Evolutionary conservation across 2,329 filamentous ascomycete genomes (phyloP).

Genomic region (Pseudogymnoascus sp.): DNA sequence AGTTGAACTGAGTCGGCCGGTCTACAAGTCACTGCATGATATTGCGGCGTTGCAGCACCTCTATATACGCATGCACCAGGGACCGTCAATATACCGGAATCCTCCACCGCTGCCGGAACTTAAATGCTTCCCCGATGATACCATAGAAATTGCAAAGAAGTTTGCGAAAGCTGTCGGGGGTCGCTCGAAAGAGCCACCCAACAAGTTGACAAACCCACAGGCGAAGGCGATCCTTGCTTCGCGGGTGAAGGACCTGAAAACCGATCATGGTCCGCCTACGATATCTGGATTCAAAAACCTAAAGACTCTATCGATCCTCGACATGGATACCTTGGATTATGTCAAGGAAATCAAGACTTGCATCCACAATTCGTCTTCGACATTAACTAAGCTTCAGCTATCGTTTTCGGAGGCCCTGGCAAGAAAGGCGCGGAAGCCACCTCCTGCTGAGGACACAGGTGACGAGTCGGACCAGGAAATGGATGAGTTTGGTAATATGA

Average conservation of each 20-base stretch:
- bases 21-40: conserved; percentile 49
- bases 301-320: conserved; percentile 46
- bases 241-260: neutral
- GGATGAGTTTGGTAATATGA: conserved; percentile 44
- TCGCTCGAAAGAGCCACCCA: neutral
- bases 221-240: neutral
- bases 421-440: conserved; percentile 37
- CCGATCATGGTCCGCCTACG: conserved; percentile 40
- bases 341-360: conserved; percentile 49
- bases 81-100: conserved; percentile 45
- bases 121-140: neutral
- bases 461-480: conserved; percentile 45
- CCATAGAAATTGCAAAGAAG: neutral
- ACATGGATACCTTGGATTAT: conserved; percentile 52
- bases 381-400: conserved; percentile 46
- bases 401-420: conserved; percentile 51
- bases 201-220: neutral
- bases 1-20: conserved; percentile 51
- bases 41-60: conserved; percentile 45
- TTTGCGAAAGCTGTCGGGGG: neutral
- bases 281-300: conserved; percentile 51
- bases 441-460: conserved; percentile 32
- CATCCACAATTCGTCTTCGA: conserved; percentile 46
- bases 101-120: conserved; percentile 36
- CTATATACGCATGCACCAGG: conserved; percentile 51